Percentiles rank a stretch among this genome's conserved stretches.
Evolutionary conservation across 352 stramenopile species (phyloP).

Genomic region (Peronospora belbahrii): DNA sequence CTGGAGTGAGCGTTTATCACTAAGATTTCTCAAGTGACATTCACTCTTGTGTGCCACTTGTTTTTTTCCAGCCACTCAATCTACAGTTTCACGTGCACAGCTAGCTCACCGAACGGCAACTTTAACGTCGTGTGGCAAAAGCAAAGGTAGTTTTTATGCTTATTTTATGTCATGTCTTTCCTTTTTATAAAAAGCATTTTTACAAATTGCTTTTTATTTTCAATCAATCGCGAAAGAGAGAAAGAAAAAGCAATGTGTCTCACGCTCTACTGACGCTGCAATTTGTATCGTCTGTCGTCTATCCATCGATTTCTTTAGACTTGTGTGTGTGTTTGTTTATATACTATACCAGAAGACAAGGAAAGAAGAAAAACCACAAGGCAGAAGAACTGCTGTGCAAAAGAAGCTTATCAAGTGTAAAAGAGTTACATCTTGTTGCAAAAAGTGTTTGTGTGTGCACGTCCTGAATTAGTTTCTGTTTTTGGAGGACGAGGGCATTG

Average conservation of each 20-base stretch:
- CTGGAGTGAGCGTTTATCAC: slow-evolving; percentile 20
- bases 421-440: slow-evolving; percentile 8
- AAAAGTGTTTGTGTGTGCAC: slow-evolving; percentile 8
- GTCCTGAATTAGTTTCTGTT: neutral
- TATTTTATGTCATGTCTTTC: too few relatives aligned
- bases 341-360: slow-evolving; percentile 6
- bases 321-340: slow-evolving; percentile 3
- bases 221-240: too few relatives aligned
- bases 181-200: slow-evolving; percentile 5
- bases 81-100: too few relatives aligned
- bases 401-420: slow-evolving; percentile 1
- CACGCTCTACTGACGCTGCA: slow-evolving; percentile 10
- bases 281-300: too few relatives aligned
- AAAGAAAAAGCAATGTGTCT: too few relatives aligned
- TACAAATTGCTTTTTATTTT: slow-evolving; percentile 10
- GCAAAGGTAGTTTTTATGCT: too few relatives aligned
- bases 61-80: too few relatives aligned
- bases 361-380: slow-evolving; percentile 11
- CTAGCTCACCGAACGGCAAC: slow-evolving; percentile 2
- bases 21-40: slow-evolving; percentile 18
- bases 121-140: neutral
- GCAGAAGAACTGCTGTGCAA: slow-evolving; percentile 2
- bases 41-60: slow-evolving; percentile 24
- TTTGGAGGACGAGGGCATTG: slow-evolving; percentile 10
- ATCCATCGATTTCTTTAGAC: too few relatives aligned